A percentile compares a stretch with the other conserved stretches of the same genome.
These are phyloP conservation scores for Uromyces viciae-fabae DNA, from an alignment of 1,284 basidiomycete species.

Conservation along the genomic window DNA sequence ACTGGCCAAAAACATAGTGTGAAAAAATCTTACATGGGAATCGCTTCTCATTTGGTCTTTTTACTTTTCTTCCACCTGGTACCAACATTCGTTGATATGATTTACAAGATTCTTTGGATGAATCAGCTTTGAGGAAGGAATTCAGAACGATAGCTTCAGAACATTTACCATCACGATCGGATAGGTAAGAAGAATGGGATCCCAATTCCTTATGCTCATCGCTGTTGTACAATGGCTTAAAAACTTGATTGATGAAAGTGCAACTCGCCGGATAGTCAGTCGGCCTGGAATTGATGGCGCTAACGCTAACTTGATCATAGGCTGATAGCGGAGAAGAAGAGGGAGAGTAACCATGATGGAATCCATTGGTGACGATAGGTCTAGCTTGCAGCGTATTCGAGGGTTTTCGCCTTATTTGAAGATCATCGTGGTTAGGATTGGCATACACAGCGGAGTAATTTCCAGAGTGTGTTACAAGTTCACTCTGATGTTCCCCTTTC, in stretches of 20 bases:
- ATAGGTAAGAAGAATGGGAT: neutral
- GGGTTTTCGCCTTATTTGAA: constrained; percentile 6
- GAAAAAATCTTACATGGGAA: constrained; percentile 35
- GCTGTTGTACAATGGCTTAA: constrained; percentile 24
- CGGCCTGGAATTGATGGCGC: neutral
- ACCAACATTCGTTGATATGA: neutral
- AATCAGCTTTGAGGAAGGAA: neutral
- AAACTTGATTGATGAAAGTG: constrained; percentile 39
- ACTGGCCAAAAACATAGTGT: too few species aligned
- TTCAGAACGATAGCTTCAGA: neutral
- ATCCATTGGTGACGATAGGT: neutral
- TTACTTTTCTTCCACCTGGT: neutral
- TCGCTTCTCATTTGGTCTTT: constrained; percentile 37
- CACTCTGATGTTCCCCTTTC: neutral
- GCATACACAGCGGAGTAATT: neutral
- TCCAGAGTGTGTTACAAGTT: neutral
- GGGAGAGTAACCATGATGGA: neutral
- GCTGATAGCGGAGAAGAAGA: constrained; percentile 24
- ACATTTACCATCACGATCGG: neutral
- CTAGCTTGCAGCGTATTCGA: neutral
- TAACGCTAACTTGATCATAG: neutral
- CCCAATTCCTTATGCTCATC: neutral
- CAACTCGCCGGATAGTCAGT: constrained; percentile 3
- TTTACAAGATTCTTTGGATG: neutral
- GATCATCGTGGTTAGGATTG: constrained; percentile 1